phyloP scores from a whole-genome alignment of 1,139 yeast genomes.

The Suhomyces bolitotheri region DNA sequence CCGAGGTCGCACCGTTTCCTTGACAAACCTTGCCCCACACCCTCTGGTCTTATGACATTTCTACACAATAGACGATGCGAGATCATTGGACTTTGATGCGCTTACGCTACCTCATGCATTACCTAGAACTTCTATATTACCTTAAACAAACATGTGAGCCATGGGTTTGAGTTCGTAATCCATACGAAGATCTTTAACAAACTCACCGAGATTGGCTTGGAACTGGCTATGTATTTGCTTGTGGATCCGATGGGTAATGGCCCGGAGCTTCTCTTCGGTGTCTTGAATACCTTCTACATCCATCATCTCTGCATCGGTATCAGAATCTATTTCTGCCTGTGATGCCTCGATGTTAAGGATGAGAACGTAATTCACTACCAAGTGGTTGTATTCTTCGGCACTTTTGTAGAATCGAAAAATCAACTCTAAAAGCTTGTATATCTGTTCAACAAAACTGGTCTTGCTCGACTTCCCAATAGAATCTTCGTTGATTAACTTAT shows the following conservation, averaged over 20 bases:
- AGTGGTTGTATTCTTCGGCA: constrained; percentile 44
- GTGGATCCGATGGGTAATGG: constrained; percentile 28
- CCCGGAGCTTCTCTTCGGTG: constrained; percentile 28
- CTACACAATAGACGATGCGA: too few species aligned
- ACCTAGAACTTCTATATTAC: too few species aligned
- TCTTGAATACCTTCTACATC: constrained; percentile 16
- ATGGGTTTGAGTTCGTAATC: constrained; percentile 31
- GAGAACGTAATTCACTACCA: constrained; percentile 30
- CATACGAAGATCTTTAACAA: constrained; percentile 31
- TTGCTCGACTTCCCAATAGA: constrained; percentile 43
- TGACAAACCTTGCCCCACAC: too few species aligned
- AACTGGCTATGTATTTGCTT: constrained; percentile 28
- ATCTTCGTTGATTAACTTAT: constrained; percentile 39
- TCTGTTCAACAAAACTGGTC: constrained; percentile 43
- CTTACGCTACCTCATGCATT: too few species aligned
- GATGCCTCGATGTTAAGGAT: constrained; percentile 26
- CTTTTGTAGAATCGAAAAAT: constrained; percentile 46
- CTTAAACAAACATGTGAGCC: constrained; percentile 9
- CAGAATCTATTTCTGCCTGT: constrained; percentile 13
- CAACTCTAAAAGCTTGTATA: constrained; percentile 44
- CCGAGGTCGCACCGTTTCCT: too few species aligned
- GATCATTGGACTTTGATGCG: too few species aligned
- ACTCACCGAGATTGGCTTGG: constrained; percentile 19
- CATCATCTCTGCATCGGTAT: constrained; percentile 4
- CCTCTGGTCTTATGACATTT: too few species aligned